phyloP scores from a whole-genome alignment of 2,329 filamentous ascomycete genomes.

The Lachnellula suecica region DNA sequence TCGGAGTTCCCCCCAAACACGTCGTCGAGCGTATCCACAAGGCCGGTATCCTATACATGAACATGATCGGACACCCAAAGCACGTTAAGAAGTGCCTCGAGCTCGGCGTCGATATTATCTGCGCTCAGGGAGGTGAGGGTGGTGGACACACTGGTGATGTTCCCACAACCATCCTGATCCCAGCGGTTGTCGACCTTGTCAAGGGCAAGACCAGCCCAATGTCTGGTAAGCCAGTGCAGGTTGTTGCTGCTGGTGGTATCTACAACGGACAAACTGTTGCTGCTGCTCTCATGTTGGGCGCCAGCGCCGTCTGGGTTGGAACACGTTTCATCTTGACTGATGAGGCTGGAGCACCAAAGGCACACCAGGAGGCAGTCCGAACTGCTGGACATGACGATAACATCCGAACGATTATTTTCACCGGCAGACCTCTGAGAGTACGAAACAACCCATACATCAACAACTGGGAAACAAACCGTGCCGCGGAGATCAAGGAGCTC shows the following conservation, averaged over 20 bases:
- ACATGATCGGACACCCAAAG: conserved; percentile 99
- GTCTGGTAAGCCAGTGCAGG: conserved; percentile 83
- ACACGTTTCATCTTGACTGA: conserved; percentile 93
- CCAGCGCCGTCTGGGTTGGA: conserved; percentile 91
- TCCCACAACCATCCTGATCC: conserved; percentile 85
- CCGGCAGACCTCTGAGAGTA: conserved; percentile 89
- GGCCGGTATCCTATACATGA: conserved; percentile 92
- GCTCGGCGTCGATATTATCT: conserved; percentile 92
- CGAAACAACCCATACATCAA: conserved; percentile 90
- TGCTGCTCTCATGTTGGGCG: conserved; percentile 88
- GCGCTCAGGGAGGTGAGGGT: conserved; percentile 96
- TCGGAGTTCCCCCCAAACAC: conserved; percentile 85
- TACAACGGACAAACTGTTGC: conserved; percentile 91
- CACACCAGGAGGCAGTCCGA: conserved; percentile 92
- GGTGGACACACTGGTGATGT: conserved; percentile 96
- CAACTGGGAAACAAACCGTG: conserved; percentile 94
- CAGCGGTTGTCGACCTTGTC: conserved; percentile 80
- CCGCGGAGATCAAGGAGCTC: conserved; percentile 87
- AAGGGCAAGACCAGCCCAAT: conserved; percentile 81
- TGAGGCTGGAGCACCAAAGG: conserved; percentile 89
- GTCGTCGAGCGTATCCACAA: conserved; percentile 90
- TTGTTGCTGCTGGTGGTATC: conserved; percentile 91
- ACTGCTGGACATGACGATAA: conserved; percentile 95
- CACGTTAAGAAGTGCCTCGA: conserved; percentile 96
- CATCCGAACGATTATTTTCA: conserved; percentile 97